Base-by-base conservation (phyloP, 2,329 filamentous ascomycete genomes). In the Beauveria medogensis region DNA sequence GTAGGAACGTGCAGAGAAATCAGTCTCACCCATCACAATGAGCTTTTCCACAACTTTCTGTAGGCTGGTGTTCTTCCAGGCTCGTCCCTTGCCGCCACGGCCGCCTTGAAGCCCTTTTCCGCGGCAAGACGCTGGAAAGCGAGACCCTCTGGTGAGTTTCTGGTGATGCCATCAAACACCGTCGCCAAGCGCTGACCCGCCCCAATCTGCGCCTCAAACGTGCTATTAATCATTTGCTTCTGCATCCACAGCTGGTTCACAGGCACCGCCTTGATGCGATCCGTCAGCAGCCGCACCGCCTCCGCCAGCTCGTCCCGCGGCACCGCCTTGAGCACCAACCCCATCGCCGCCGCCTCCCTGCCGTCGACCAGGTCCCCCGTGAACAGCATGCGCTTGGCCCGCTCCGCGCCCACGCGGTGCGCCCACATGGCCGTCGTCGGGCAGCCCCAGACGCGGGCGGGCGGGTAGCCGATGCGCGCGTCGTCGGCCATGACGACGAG, bases 341-440 rank as follows among this genome's bases (percentile, higher is more conserved):
- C 62, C 60, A 65, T 63, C 8, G 57, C 43, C 7, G 55, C 64
- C 16, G 64, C 62, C 44, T 65, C 62, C 46, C 50, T 60, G 40
- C 62, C 60, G 41, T 60, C 60, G n/a, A 65, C 57, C 16, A 62
- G 55, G 30, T 63, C 63, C 5, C 60, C 62, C 14, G 62, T 65
- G 20, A 63, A 61, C 22, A 65, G 51, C 62, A 62, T 61, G 18
- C 60, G 46, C 54, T 63, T 65, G 1, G 60, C 62, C 44, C 55
- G 62, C 34, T 63, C 61, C n/a, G 58, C 28, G 14, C 63, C 61
- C 6, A 64, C 60, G 24, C 59, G 51, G 55, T 62, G 55, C 37
- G 61, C 55, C 63, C 63, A 64, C 61, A 64, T 63, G 37, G 59
- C 61, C 43, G 59, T 64, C 14, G 61, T 64, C 18, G 61, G 63